A percentile compares a stretch with the other conserved stretches of the same genome.
phyloP scores from a whole-genome alignment of 306 rosid species.

The Psophocarpus tetragonolobus region DNA sequence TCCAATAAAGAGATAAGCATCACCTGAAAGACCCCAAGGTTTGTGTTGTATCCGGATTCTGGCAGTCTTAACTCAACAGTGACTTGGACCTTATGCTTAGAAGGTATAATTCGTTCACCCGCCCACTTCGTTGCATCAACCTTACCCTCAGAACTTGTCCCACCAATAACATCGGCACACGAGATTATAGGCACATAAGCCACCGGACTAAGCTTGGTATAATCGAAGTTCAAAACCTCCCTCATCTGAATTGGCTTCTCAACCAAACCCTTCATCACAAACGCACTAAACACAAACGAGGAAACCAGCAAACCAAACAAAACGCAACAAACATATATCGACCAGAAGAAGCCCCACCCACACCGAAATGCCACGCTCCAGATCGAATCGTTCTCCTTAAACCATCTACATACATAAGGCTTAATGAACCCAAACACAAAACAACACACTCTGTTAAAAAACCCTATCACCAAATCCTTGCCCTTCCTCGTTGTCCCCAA shows the following conservation, averaged over 20 bases:
- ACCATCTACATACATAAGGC: conserved; percentile 42
- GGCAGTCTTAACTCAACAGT: conserved; percentile 58
- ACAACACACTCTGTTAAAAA: conserved; percentile 27
- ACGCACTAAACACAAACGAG: conserved; percentile 54
- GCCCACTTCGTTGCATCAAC: conserved; percentile 28
- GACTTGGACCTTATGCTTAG: conserved; percentile 51
- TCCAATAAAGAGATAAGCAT: conserved; percentile 34
- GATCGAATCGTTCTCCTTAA: conserved; percentile 47
- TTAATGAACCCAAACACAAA: conserved; percentile 23
- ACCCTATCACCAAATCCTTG: conserved; percentile 31
- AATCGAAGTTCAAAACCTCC: conserved; percentile 70
- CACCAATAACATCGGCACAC: conserved; percentile 45
- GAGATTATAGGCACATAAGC: conserved; percentile 63
- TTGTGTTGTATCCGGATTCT: conserved; percentile 78
- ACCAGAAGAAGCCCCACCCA: conserved; percentile 72
- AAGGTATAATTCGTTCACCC: conserved; percentile 49
- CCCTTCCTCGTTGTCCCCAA: conserved; percentile 47
- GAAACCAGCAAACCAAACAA: conserved; percentile 53
- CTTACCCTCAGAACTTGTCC: conserved; percentile 30
- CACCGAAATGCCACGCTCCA: conserved; percentile 56
- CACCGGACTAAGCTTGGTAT: conserved; percentile 64
- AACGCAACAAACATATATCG: conserved; percentile 55
- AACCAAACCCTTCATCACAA: conserved; percentile 53
- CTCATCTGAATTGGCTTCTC: conserved; percentile 62
- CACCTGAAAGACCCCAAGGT: conserved; percentile 91